These are phyloP conservation scores for Thuja plicata DNA, from an alignment of 83 land plant species.

Conservation along the genomic window DNA sequence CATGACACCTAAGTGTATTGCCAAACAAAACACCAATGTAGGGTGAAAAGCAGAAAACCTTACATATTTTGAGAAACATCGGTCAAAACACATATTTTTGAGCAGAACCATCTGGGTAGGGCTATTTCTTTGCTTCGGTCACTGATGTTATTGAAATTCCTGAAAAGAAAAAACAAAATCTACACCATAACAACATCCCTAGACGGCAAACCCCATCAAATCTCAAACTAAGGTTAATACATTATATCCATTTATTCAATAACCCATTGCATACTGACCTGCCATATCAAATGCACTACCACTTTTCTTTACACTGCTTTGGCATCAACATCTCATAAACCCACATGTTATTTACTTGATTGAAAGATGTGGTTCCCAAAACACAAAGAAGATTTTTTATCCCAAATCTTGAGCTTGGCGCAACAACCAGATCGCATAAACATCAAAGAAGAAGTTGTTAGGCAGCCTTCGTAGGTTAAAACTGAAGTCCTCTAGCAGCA, in stretches of 20 bases:
- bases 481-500: background rate
- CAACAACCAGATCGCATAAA: background rate
- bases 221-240: background rate
- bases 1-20: background rate
- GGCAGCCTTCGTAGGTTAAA: background rate
- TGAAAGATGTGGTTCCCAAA: background rate
- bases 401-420: background rate
- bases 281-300: background rate
- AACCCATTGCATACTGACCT: background rate
- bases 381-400: background rate
- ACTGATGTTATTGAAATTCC: background rate
- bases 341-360: background rate
- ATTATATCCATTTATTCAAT: background rate
- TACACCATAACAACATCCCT: conserved; percentile 14
- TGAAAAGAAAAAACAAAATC: background rate
- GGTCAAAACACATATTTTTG: background rate
- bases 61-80: background rate
- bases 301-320: conserved; percentile 3
- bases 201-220: too few relatives aligned
- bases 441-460: background rate
- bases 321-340: conserved; percentile 8
- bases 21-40: background rate
- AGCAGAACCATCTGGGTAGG: background rate
- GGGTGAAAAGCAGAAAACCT: conserved; percentile 8
- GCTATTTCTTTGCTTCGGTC: background rate